Base-by-base conservation (phyloP, 768 basidiomycete genomes). In the Boletellus emodensis region DNA sequence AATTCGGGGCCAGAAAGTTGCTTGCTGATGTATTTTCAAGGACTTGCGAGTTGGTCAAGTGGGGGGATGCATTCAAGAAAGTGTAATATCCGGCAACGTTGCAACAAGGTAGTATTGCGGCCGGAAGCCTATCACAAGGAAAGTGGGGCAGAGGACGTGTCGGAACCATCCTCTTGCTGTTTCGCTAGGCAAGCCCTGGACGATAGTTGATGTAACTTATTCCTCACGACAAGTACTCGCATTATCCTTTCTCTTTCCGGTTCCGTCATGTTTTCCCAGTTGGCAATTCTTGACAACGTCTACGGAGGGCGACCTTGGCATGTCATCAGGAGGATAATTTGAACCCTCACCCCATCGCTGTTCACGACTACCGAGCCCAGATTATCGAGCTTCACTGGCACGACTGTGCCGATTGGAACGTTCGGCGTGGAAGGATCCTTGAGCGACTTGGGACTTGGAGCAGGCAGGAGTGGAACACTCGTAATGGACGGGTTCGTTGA, bases 281-380 rank as follows among this genome's bases (percentile, higher is more conserved):
- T 84, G 26, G 75, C 74, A 50, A 87, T 83, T 33, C 84, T 70
- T 8, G 83, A 85, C 14, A 85, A 60, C 0, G 84, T 86, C 84
- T 85, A 51, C 12, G 12, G 28, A 17, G 22, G 18, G 20, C 40
- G 44, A 24, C 24, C 24, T 26, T 24, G 26, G 24, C 15, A 4
- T 24, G 14, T n/a, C 10, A n/a, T 4, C 34, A n/a, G 20, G 20
- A 17, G 14, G 22, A 28, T 17, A 24, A 36, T 40, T 14, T 9
- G 36, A 37, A 14, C 69, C 77, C 49, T 2, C 61, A 84, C 82
- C 46, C 83, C 84, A 68, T 87, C 78, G 37, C 69, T 77, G 61
- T 85, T 85, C 36, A 85, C 81, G 39, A 87, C 81, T 72, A 86
- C 75, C 1, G 84, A 84, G 1, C 83, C 84, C 12, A 86, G 71